Percentiles rank a stretch among this genome's conserved stretches.
Evolutionary conservation across 495 filamentous ascomycete genomes (phyloP).

Genomic region (Diplogelasinospora grovesii): DNA sequence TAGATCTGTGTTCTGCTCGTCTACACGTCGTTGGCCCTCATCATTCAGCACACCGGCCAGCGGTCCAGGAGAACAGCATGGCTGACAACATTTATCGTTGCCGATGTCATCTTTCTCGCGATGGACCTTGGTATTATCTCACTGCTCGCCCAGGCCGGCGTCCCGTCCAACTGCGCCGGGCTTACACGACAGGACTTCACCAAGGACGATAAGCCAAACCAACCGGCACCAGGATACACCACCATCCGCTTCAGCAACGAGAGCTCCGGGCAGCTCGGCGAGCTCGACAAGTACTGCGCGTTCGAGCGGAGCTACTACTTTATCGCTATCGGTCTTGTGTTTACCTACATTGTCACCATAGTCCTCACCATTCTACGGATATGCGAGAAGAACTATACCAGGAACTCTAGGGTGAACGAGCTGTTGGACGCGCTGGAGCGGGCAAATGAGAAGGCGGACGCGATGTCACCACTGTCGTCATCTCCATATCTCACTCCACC

Average conservation of each 20-base stretch:
- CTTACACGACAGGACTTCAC: constrained; percentile 17
- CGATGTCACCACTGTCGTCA: constrained; percentile 4
- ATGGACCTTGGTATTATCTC: constrained; percentile 26
- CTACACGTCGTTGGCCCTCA: constrained; percentile 28
- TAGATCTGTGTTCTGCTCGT: constrained; percentile 27
- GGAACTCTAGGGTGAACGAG: constrained; percentile 16
- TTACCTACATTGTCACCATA: constrained; percentile 33
- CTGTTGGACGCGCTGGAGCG: constrained; percentile 19
- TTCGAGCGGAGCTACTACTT: constrained; percentile 29
- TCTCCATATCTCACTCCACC: background rate
- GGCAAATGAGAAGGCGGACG: constrained; percentile 15
- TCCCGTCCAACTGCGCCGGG: constrained; percentile 32
- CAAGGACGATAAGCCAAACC: background rate
- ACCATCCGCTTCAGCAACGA: constrained; percentile 26
- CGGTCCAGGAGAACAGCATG: constrained; percentile 19
- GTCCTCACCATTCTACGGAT: constrained; percentile 24
- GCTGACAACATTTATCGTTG: constrained; percentile 19
- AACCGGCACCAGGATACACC: constrained; percentile 6
- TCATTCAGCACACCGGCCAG: constrained; percentile 22
- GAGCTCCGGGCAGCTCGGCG: constrained; percentile 9
- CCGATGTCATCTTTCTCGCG: constrained; percentile 24
- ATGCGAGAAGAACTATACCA: constrained; percentile 22
- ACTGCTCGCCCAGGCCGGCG: constrained; percentile 25
- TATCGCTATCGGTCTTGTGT: constrained; percentile 29
- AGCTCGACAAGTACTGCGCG: constrained; percentile 29